Evolutionary conservation across 306 rosid species (phyloP), one percentile per base, ranked within the genome.

Genomic region (Citrullus colocynthis): DNA sequence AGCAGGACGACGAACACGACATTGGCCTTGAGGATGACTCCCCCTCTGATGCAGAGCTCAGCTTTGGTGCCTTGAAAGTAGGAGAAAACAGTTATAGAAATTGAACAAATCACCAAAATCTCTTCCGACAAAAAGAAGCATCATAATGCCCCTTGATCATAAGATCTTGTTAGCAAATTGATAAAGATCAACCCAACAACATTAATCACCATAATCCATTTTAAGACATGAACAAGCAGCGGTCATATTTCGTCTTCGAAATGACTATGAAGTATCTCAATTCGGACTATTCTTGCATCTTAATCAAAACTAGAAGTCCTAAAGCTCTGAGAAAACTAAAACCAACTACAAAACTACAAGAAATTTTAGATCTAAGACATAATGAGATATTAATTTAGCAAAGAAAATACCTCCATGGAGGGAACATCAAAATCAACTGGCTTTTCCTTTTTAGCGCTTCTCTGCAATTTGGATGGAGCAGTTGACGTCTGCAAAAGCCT

Each of bases 401-500:
- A 67, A 65, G 34, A n/a, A n/a, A 21, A 44, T 88, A 88, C 93
- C 96, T 91, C 86, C 34, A 78, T 36, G 61, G 66, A 51, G 57
- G 87, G 51, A 72, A 78, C 56, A 69, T 84, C 81, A 54, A 72
- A 81, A 75, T 37, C 20, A n/a, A 60, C 4, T 65, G 84, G 75
- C 64, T 54, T 77, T 78, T 80, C 79, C 76, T 78, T 61, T 61
- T 85, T 88, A 18, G 20, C 28, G 60, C 65, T 49, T 65, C 77
- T 89, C 36, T 87, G 87, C 34, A 94, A 83, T 84, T 86, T 92
- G 60, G 90, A 74, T 36, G 85, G 24, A 13, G 89, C 12, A 56
- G 79, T 10, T 78, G 98, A 82, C 16, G 87, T 57, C 28, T 90
- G 96, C 42, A 87, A 86, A 86, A 88, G 80, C 90, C 96, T 86